Evolutionary conservation across 257 asterid genomes (phyloP), one percentile per base, ranked within the genome.

Genomic region (Plectranthus barbatus): DNA sequence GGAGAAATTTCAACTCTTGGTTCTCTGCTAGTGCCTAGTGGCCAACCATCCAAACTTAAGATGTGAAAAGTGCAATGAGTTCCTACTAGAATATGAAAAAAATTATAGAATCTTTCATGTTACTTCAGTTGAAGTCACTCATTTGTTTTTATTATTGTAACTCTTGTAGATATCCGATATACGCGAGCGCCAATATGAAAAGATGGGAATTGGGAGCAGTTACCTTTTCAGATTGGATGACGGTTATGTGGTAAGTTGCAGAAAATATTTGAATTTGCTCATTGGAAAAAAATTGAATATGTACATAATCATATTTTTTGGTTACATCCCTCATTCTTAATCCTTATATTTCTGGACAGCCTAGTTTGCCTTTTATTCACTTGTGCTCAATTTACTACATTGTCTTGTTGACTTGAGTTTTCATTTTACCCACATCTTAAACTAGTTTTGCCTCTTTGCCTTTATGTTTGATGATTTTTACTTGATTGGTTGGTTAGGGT

Each of bases 191-290:
- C 84, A 77, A 31, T 93, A 93, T 60, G 99, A 93, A 78, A 90
- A 82, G 85, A 90, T 83, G 80, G 99, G 99, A 31, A 93, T 93
- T 67, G 99, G 99, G 47, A 93, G 99, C 90, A 93, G 99, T 74
- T 93, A 93, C 70, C 95, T 93, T 73, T 93, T 93, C 76, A 87
- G 99, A 83, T 80, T 93, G 77, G 99, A 93, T 72, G 99, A 93
- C 66, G 99, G 97, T 66, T 93, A 87, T 73, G 99, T 93, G 95
- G 99, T 93, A 79, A 69, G 94, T 67, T 67, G 46, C 41, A 15
- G 39, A 46, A 44, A 14, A 45, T 60, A n/a, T 39, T 55, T 64
- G 57, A 20, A 62, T 66, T 26, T 49, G 29, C 40, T 10, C 40
- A 29, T 50, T 7, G 47, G 34, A 44, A 49, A 49, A 54, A 46